Conservation (phyloP, 306 rosid genomes). For the Quercus aquifolioides region DNA sequence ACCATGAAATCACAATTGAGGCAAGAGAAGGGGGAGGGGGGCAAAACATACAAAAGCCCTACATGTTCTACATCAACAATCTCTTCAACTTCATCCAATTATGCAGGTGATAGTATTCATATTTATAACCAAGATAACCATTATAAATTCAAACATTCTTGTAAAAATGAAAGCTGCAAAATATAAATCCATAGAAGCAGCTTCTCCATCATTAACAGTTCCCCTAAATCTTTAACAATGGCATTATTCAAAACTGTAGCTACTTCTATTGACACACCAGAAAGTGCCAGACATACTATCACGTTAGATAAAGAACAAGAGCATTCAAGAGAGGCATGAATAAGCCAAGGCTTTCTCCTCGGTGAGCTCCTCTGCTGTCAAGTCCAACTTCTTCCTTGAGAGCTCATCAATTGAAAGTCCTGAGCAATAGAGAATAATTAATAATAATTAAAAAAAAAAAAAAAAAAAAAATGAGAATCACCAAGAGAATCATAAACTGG, state of each 20-base stretch:
- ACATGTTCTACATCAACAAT: background rate
- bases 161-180: conserved; percentile 22
- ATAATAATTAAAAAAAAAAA: background rate
- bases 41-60: background rate
- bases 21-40: background rate
- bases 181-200: conserved; percentile 26
- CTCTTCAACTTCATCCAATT: conserved; percentile 1
- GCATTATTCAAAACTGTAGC: conserved; percentile 62
- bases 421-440: conserved; percentile 13
- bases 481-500: background rate
- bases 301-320: background rate
- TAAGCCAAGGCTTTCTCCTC: conserved; percentile 93
- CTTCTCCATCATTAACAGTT: conserved; percentile 37
- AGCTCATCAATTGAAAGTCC: conserved; percentile 82
- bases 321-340: conserved; percentile 72
- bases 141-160: conserved; percentile 19
- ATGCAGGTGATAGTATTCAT: background rate
- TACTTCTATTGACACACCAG: conserved; percentile 19
- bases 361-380: conserved; percentile 73
- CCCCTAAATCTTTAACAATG: conserved; percentile 29
- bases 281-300: conserved; percentile 13
- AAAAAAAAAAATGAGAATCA: background rate
- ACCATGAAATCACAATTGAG: background rate
- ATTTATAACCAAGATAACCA: background rate
- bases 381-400: conserved; percentile 89